Evolutionary conservation across 2,329 filamentous ascomycete species (phyloP), one percentile per base, ranked within the genome.

Genomic region (Alternaria longipes): DNA sequence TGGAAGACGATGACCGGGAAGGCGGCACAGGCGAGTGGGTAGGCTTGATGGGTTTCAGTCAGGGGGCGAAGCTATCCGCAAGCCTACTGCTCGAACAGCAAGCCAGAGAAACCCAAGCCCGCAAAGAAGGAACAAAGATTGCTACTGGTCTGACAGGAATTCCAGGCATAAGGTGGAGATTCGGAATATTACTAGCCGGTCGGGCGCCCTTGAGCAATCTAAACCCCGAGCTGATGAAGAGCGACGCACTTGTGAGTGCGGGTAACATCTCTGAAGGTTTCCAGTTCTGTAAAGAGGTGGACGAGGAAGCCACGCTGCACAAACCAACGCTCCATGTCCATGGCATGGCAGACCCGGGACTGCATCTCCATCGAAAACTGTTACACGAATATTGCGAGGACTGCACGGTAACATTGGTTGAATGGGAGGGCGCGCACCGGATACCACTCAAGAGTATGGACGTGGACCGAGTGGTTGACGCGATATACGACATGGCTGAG

Each of bases 371-470:
- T 72, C 78, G 84, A 56, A 80, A 83, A 72, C 70, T 90, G 66
- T 71, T 87, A 52, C 75, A 85, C 8, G 77, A 85, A 53, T 93
- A 89, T 74, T 91, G 88, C 72, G 82, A 86, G 51, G 72, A 80
- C 9, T 83, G 81, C 0, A 86, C 80, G 3, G 80, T 84, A 6
- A 83, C 78, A 40, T 63, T 93, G 46, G 75, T 94, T 1, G 89
- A 93, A 75, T 94, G 91, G 91, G 85, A 91, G 59, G 91, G 90
- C 0, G 84, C 83, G 1, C 91, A 94, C 74, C 81, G 91, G 6
- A 81, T 94, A 50, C 90, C 91, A 2, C 84, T 94, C 60, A 91
- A 90, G 81, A 81, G 79, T 22, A 79, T 77, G 30, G 91, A 93
- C 76, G 89, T 93, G 3, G 81, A 86, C 50, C 81, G 77, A 9